These are phyloP conservation scores for Candida hungchunana DNA, from an alignment of 805 yeast species.

Conservation along the genomic window DNA sequence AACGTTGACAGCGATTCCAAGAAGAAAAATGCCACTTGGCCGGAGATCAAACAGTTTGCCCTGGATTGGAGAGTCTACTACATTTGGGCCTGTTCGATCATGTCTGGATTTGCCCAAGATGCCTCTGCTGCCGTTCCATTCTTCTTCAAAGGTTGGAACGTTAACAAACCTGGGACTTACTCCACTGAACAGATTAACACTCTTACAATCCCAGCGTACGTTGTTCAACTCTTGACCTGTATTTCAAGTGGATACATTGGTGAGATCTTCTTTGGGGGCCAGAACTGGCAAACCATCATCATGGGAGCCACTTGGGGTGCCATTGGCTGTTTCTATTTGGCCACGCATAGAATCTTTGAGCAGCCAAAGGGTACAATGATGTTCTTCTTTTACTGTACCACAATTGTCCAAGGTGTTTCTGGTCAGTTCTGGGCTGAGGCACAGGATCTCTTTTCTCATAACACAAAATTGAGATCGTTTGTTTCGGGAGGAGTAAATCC, in stretches of 20 bases:
- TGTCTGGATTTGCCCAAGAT: slow-evolving; percentile 11
- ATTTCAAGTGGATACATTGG: slow-evolving; percentile 11
- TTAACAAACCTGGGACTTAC: slow-evolving; percentile 6
- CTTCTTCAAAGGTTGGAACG: slow-evolving; percentile 14
- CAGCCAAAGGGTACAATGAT: slow-evolving; percentile 7
- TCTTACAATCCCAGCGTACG: slow-evolving; percentile 10
- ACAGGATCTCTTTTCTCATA: slow-evolving; percentile 10
- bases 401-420: slow-evolving; percentile 12
- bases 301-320: slow-evolving; percentile 7
- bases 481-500: slow-evolving; percentile 16
- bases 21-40: slow-evolving; percentile 3
- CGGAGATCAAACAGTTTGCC: slow-evolving; percentile 7
- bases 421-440: slow-evolving; percentile 17
- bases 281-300: slow-evolving; percentile 11
- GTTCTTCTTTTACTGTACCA: slow-evolving; percentile 13
- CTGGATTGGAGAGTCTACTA: slow-evolving; percentile 13
- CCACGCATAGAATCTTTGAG: slow-evolving; percentile 11
- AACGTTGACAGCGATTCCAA: slow-evolving; percentile 5
- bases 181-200: slow-evolving; percentile 10
- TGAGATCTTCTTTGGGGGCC: slow-evolving; percentile 14
- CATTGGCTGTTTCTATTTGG: slow-evolving; percentile 11
- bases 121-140: slow-evolving; percentile 9
- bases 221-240: slow-evolving; percentile 8
- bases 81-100: slow-evolving; percentile 7
- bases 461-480: slow-evolving; percentile 13